Percentiles rank a stretch among this genome's conserved stretches.
Evolutionary conservation across 495 filamentous ascomycete genomes (phyloP).

Genomic region (Amphirosellinia nigrospora): DNA sequence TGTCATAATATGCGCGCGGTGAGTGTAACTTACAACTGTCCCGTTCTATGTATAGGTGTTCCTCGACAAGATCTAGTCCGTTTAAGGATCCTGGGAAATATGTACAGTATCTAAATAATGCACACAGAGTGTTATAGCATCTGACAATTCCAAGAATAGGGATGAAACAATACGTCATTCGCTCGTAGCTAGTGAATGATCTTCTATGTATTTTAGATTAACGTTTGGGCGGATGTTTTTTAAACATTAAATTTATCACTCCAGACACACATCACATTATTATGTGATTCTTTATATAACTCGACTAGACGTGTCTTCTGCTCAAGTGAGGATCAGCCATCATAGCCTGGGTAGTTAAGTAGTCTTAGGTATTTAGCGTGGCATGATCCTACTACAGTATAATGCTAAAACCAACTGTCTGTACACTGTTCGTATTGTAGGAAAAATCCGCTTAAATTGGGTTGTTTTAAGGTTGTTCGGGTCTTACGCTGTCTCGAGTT

Average conservation of each 20-base stretch:
- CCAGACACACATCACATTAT: background rate
- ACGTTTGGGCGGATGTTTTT: background rate
- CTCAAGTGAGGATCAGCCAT: background rate
- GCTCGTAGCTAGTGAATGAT: background rate
- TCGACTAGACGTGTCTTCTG: background rate
- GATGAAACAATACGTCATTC: background rate
- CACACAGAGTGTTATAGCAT: too few relatives aligned
- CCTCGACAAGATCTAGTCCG: background rate
- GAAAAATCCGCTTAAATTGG: background rate
- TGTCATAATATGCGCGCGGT: background rate
- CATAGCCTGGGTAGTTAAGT: too few relatives aligned
- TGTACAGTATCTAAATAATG: background rate
- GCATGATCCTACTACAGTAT: background rate
- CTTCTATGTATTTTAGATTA: background rate
- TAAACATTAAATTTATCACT: background rate
- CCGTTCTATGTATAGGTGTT: background rate
- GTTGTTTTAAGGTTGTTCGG: conserved; percentile 2
- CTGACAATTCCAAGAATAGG: background rate
- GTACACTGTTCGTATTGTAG: background rate
- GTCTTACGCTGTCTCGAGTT: background rate
- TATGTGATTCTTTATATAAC: too few relatives aligned
- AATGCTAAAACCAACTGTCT: background rate
- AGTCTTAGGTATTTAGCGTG: too few relatives aligned
- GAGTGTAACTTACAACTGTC: conserved; percentile 2
- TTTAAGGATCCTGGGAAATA: background rate